Base-by-base conservation (phyloP, 306 rosid genomes). In the Begonia peltatifolia region DNA sequence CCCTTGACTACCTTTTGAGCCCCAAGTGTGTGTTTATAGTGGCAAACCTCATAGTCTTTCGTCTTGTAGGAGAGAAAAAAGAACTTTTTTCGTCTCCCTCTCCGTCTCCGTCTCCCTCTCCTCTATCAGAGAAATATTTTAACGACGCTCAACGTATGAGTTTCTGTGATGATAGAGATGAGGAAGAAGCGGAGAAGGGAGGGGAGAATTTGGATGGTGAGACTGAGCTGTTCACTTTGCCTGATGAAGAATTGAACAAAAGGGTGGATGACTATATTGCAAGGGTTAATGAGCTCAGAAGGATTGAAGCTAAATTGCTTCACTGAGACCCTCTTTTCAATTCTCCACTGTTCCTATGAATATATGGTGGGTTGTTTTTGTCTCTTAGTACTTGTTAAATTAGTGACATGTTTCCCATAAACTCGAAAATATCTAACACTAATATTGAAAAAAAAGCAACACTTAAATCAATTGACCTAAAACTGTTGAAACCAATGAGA, bases 201-300 rank as follows among this genome's bases (percentile, higher is more conserved):
- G 15, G 53, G n/a, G 60, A 53, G 42, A 54, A 38, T 52, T 13
- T 54, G 35, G 43, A 55, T 42, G 57, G 55, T 13, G 56, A 59
- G 59, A 62, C 38, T 51, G 41, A 54, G 60, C 50, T 13, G 59
- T 30, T 30, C 9, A 56, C 22, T 49, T 49, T 69, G 55, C 65
- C 56, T 36, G 61, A 47, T 42, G 84, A 77, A 68, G 87, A 75
- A 52, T 60, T 88, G 76, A 79, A 35, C 55, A 76, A 58, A 81
- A 89, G 95, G 68, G 93, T 89, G 46, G 97, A 89, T 57, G 93
- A 79, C 64, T 79, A 77, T 58, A 84, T 89, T 68, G 93, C 93
- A 14, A 89, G 89, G 76, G 82, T 82, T 9, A 82, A 74, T 46
- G 70, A 69, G 60, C 81, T 74, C 36, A 78, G 80, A 71, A 63